Conservation (phyloP, 169 alveolate genomes). For the Plasmodium chabaudi region DNA sequence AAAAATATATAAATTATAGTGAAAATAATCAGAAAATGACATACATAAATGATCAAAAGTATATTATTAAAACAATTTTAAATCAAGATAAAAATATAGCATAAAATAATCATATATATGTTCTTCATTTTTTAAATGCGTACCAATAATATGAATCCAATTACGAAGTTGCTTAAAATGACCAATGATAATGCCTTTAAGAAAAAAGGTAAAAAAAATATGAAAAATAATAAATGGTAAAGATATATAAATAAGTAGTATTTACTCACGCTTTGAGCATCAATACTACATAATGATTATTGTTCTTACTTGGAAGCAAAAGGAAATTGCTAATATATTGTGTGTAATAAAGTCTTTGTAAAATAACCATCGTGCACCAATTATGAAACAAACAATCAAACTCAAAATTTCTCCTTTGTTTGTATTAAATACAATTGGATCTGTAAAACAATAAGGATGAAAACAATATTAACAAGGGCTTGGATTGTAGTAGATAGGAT, state of each 20-base stretch:
- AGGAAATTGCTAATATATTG: conserved; percentile 71
- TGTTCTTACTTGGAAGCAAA: conserved; percentile 68
- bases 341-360: conserved; percentile 70
- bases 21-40: not conserved
- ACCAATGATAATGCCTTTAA: conserved; percentile 70
- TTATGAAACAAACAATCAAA: conserved; percentile 39
- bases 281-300: too few relatives aligned
- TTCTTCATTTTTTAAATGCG: conserved; percentile 7
- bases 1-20: not conserved
- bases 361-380: conserved; percentile 67
- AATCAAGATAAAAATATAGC: not conserved
- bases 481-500: not conserved
- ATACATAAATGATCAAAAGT: not conserved
- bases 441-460: conserved; percentile 26
- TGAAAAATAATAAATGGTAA: not conserved
- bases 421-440: conserved; percentile 65
- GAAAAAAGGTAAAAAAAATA: conserved; percentile 2
- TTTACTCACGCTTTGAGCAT: too few relatives aligned
- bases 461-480: not conserved
- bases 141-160: conserved; percentile 62
- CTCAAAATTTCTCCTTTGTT: conserved; percentile 71
- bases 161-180: conserved; percentile 64
- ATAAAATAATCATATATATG: not conserved
- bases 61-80: not conserved
- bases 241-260: too few relatives aligned